Evolutionary conservation across 1,284 basidiomycete species (phyloP), one percentile per base, ranked within the genome.

Genomic region (Leccinum fuscescens): DNA sequence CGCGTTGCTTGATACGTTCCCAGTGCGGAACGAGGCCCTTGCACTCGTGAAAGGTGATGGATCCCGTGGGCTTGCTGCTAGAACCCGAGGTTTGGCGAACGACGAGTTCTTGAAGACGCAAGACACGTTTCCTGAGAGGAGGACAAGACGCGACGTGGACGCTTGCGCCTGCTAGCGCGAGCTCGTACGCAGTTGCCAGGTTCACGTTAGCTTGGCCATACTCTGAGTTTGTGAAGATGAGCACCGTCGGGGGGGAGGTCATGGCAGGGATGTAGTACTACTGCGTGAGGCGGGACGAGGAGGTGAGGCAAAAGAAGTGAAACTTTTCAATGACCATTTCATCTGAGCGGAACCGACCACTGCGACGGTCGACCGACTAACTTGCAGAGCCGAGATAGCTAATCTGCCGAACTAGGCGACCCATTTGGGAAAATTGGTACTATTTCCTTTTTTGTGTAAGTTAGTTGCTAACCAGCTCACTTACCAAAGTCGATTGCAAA

Each of bases 171-270:
- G 55, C 63, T 1, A 54, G 62, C 2, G 58, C 55, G 4, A 64
- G 62, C n/a, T 64, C 62, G 7, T 63, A 63, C 4, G 62, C 37
- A 22, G 24, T 63, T 14, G 62, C 62, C 8, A 64, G 58, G 22
- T 49, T 64, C 5, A 64, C 55, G 17, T 62, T 64, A 33, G 63
- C 55, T 52, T 61, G 58, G 4, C 62, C 63, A 6, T 57, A 39
- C 54, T 64, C 63, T 11, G 62, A 24, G 20, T 54, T 61, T 29
- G 62, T 56, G 14, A 53, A 54, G 17, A 62, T 12, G 46, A 64
- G 62, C 11, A 52, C 62, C 2, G 52, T 55, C 3, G 56, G 52
- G 11, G 12, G 24, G 12, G 39, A 39, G 39, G 7, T 46, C 46
- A 63, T 62, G 52, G 22, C n/a, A 42, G 7, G 39, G 3, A 42